phyloP scores from a whole-genome alignment of 106 monocot genomes.

The Gastrodia elata region DNA sequence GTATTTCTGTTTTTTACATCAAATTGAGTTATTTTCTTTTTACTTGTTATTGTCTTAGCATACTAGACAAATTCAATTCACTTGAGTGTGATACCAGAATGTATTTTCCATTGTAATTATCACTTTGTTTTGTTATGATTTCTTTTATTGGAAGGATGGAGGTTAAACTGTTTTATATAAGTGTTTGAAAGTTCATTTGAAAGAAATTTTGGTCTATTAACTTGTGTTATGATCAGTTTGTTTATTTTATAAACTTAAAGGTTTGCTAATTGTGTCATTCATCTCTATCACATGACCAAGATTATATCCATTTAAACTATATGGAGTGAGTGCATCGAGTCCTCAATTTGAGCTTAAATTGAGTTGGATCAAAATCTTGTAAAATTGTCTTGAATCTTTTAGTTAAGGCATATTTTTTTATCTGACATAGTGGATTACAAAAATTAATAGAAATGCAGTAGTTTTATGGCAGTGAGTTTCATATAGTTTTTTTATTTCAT shows the following conservation, averaged over 20 bases:
- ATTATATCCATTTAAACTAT: background rate
- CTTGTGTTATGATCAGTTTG: background rate
- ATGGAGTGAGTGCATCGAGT: background rate
- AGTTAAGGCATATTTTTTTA: background rate
- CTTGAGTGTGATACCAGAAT: background rate
- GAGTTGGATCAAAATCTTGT: background rate
- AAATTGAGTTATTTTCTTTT: background rate
- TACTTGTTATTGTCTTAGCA: background rate
- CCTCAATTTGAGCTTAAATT: background rate
- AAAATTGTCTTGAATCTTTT: background rate
- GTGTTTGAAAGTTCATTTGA: background rate
- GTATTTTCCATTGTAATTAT: background rate
- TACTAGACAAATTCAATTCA: background rate
- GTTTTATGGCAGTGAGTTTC: too few relatives aligned
- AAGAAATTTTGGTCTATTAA: background rate
- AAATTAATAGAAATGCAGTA: too few relatives aligned
- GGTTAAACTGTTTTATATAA: background rate
- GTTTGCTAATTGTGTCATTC: background rate
- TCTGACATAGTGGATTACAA: background rate
- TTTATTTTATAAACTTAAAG: background rate
- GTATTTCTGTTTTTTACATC: background rate
- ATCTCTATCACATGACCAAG: background rate
- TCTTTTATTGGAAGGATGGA: background rate
- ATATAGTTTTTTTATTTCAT: too few relatives aligned
- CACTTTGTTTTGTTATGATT: background rate